Percentiles rank a stretch among this genome's conserved stretches.
Evolutionary conservation across 2,329 filamentous ascomycete genomes (phyloP).

Genomic region (Hymenoscyphus albidus): DNA sequence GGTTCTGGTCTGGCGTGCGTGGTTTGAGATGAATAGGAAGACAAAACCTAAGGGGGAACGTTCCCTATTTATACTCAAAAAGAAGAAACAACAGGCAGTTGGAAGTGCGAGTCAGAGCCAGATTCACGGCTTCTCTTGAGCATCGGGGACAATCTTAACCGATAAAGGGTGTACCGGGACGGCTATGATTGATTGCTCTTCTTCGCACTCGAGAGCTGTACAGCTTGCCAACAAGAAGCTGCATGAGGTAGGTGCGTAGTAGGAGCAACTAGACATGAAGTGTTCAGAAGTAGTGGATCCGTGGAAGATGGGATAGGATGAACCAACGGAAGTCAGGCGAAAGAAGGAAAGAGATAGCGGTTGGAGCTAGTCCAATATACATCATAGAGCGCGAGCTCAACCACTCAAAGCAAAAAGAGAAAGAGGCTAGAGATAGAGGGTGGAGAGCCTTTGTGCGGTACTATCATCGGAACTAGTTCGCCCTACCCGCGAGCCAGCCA

Average conservation of each 20-base stretch:
- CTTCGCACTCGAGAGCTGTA: neutral
- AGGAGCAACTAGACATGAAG: neutral
- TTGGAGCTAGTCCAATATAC: neutral
- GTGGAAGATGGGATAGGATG: neutral
- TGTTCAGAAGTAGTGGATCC: neutral
- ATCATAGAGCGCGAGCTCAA: neutral
- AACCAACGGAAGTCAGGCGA: neutral
- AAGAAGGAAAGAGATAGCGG: neutral
- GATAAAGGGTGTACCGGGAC: neutral
- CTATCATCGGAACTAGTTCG: neutral
- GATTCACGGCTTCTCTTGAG: neutral
- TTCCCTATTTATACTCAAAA: neutral
- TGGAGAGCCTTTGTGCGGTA: neutral
- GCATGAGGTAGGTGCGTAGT: neutral
- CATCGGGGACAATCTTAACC: neutral
- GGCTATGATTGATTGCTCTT: neutral
- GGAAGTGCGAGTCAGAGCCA: neutral
- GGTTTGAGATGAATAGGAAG: neutral
- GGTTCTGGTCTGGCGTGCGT: neutral
- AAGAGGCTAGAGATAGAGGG: neutral
- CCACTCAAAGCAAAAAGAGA: neutral
- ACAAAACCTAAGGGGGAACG: neutral
- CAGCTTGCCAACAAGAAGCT: neutral
- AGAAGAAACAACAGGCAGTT: neutral
- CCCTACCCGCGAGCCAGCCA: neutral